Percentiles rank a stretch among this genome's conserved stretches.
phyloP scores from a whole-genome alignment of 2,329 filamentous ascomycete species.

The Colletotrichum acutatum region DNA sequence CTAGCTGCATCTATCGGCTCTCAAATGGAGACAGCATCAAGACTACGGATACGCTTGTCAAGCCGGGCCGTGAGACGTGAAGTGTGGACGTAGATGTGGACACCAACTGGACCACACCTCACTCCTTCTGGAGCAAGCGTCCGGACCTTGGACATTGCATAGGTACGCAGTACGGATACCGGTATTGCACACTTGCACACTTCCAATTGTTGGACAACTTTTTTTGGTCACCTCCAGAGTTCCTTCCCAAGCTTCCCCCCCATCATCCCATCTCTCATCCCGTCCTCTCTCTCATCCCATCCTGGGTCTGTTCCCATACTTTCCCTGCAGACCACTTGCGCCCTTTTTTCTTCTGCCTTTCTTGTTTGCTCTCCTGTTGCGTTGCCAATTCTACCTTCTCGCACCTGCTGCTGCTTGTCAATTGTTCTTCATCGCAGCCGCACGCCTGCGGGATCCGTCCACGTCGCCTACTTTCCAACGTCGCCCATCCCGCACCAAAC shows the following conservation, averaged over 20 bases:
- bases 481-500: neutral
- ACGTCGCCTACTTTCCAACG: neutral
- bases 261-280: neutral
- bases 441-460: neutral
- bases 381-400: neutral
- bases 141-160: neutral
- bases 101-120: neutral
- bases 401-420: neutral
- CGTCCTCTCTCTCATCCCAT: neutral
- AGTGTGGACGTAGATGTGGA: neutral
- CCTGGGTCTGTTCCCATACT: neutral
- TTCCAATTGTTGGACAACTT: neutral
- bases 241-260: neutral
- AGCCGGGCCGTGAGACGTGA: neutral
- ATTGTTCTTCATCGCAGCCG: neutral
- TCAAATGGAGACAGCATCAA: neutral
- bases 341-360: neutral
- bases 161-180: neutral
- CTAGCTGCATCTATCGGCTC: neutral
- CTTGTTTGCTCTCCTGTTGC: neutral
- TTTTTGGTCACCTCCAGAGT: neutral
- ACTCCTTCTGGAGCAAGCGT: neutral
- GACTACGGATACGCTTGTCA: slow-evolving; percentile 7
- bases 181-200: neutral
- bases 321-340: neutral